Evolutionary conservation across 108 stramenopile species (phyloP), one percentile per base, ranked within the genome.

Genomic region (Pseudonitzschia pungens): DNA sequence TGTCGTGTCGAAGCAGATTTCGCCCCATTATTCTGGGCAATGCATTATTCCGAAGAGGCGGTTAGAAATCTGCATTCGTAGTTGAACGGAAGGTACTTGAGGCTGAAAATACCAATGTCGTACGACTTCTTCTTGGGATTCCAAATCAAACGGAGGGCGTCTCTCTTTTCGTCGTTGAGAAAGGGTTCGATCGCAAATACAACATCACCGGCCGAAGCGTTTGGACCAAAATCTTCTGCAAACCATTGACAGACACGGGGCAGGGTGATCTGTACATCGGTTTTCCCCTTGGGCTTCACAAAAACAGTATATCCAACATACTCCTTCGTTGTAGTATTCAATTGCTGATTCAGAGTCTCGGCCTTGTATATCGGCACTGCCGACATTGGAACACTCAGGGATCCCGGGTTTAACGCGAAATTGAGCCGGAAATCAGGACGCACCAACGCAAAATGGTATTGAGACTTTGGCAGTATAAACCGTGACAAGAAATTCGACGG

Each of bases 351-450:
- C 28, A 86, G 27, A 11, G 14, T 27, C 20, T 53, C 66, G 2
- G 74, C 60, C 27, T 43, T 62, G 70, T 77, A 86, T 32, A 82
- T 29, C 12, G 79, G 70, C 14, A 86, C 75, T 16, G 41, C n/a
- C 26, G 50, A 55, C 9, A 53, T 59, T 5, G 89, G 87, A 56
- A 86, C 85, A 65, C 84, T 85, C 18, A 76, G 29, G 6, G 87
- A 89, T 33, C 91, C 91, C 54, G 21, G 83, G 80, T 92, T 89
- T 10, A 92, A 58, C 4, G 84, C 86, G 71, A 87, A 92, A 59
- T 87, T 86, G 64, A 92, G 76, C 0, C 91, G 84, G 73, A 74
- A 82, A 58, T 92, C 91, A 8, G 70, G 28, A 24, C 31, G 68
- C 0, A 70, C 78, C 54, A 86, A 76, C 18, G 79, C 86, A 70